phyloP scores from a whole-genome alignment of 164 flowering plant species.

The Euptelea pleiosperma region DNA sequence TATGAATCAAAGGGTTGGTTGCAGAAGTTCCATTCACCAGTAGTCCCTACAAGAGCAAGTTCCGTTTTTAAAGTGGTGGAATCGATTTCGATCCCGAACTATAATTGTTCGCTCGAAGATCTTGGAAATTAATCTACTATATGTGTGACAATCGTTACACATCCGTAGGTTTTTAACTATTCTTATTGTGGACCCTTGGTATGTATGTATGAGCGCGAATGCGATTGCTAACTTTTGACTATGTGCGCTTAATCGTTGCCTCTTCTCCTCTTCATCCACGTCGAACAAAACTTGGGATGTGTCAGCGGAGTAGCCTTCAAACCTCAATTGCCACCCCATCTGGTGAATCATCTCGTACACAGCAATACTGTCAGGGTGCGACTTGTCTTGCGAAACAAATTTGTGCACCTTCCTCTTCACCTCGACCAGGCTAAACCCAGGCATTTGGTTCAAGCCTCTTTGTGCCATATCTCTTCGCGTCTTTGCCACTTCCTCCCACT shows the following conservation, averaged over 20 bases:
- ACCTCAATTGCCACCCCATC: conserved; percentile 84
- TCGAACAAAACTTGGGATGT: conserved; percentile 54
- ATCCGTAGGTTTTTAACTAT: conserved; percentile 70
- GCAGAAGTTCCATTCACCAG: conserved; percentile 45
- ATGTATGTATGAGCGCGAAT: conserved; percentile 54
- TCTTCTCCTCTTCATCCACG: conserved; percentile 74
- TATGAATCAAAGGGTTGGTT: background rate
- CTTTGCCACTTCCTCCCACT: conserved; percentile 53
- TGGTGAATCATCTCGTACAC: conserved; percentile 73
- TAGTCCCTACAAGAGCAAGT: conserved; percentile 74
- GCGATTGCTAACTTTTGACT: conserved; percentile 85
- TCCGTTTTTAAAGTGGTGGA: conserved; percentile 82
- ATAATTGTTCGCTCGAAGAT: conserved; percentile 53
- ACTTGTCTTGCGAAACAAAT: conserved; percentile 66
- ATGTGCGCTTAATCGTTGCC: conserved; percentile 47
- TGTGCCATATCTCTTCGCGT: conserved; percentile 36
- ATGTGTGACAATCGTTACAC: conserved; percentile 78
- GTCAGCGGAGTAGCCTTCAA: conserved; percentile 74
- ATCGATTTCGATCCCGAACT: conserved; percentile 65
- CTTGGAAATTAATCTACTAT: conserved; percentile 54
- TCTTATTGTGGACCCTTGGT: conserved; percentile 50
- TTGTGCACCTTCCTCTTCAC: conserved; percentile 46
- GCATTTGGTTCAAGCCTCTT: conserved; percentile 36
- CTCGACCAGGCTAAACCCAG: conserved; percentile 65
- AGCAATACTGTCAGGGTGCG: conserved; percentile 36